Base-by-base conservation (phyloP, 805 yeast genomes). In the Komagataella ulmi region DNA sequence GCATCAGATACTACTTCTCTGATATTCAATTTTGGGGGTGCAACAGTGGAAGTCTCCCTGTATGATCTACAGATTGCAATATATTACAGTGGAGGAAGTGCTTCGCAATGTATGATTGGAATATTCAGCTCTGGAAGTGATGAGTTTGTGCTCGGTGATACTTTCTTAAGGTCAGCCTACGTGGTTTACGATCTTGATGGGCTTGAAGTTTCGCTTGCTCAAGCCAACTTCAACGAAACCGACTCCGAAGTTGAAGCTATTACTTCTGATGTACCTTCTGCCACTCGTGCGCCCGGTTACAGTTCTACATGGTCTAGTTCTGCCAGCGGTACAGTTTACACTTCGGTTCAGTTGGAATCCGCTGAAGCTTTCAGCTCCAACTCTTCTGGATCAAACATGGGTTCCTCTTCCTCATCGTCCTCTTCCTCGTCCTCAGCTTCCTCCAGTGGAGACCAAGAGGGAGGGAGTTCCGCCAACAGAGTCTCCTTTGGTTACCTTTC, bases 21-120 rank as follows among this genome's bases (percentile, higher is more conserved):
- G 7, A 67, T 68, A 45, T 79, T 79, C 57, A 67, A 76, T 57
- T 80, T 85, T 65, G 79, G 80, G 54, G 89, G 88, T 5, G 62
- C 71, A n/a, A 59, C 62, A 7, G 77, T 84, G 53, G 60, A 68
- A 14, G 79, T 76, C 6, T 83, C 87, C 24, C 59, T 78, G 44
- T 36, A 55, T 65, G 44, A 55, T 60, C 10, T 56, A 64, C 4
- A 58, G 57, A 45, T 47, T 48, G 45, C 51, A 12, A 36, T 24
- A 50, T 65, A 12, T 24, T 54, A 3, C 53, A 59, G 17, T 48
- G 54, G 19, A 10, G 51, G 3, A 61, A 61, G 4, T 30, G 54
- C 7, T 55, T 58, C 5, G 60, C 65, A 66, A 21, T 80, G 83
- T 65, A 73, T 70, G 6, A 56, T 79, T 44, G 80, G 76, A 6